phyloP scores from a whole-genome alignment of 139 green algal species.

The Coelastrella sp. region DNA sequence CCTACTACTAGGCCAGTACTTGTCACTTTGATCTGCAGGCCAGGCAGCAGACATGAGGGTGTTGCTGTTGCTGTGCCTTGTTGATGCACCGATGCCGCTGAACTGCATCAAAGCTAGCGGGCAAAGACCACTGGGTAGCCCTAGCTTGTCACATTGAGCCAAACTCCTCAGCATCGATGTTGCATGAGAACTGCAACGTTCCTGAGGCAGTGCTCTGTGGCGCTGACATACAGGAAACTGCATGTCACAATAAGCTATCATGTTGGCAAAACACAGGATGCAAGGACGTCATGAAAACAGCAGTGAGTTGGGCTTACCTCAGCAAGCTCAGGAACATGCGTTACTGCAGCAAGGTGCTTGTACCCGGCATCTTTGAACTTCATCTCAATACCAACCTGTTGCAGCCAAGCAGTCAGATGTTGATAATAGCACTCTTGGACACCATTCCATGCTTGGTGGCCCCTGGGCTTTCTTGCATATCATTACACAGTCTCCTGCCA shows the following conservation, averaged over 20 bases:
- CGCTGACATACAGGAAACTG: too few species aligned
- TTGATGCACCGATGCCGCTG: too few species aligned
- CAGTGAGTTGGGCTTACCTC: too few species aligned
- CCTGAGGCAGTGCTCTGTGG: too few species aligned
- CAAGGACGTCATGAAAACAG: too few species aligned
- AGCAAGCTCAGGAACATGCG: conserved; percentile 88
- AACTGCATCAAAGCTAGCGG: too few species aligned
- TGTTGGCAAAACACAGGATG: too few species aligned
- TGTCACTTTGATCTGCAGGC: conserved; percentile 59
- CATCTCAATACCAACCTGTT: conserved; percentile 90
- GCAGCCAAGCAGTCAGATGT: neutral
- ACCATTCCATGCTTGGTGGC: neutral
- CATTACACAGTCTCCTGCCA: too few species aligned
- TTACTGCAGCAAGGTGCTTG: conserved; percentile 80
- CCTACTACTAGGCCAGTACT: conserved; percentile 78
- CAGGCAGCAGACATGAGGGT: neutral
- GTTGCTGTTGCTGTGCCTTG: neutral
- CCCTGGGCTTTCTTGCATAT: neutral
- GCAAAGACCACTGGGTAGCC: too few species aligned
- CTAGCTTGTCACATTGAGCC: too few species aligned
- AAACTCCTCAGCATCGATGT: too few species aligned
- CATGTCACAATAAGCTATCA: neutral
- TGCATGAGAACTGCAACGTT: too few species aligned
- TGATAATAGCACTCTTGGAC: neutral
- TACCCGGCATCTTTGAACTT: conserved; percentile 94